phyloP scores from a whole-genome alignment of 164 flowering plant genomes.

The Nymphaea thermarum region DNA sequence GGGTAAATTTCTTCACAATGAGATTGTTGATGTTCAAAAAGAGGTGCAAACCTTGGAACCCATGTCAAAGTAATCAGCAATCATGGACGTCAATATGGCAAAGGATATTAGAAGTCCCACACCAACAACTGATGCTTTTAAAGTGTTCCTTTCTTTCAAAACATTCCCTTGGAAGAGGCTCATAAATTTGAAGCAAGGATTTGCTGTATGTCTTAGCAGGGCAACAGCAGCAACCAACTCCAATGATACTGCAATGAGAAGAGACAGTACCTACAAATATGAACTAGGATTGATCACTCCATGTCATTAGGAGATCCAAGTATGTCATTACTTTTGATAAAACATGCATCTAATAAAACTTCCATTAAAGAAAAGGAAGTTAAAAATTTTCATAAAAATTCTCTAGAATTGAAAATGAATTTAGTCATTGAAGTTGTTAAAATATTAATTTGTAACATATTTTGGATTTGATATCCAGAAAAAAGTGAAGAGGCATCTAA shows the following conservation, averaged over 20 bases:
- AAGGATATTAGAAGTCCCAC: slow-evolving; percentile 36
- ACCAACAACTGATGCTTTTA: slow-evolving; percentile 46
- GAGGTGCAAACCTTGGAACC: slow-evolving; percentile 48
- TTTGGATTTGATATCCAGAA: no score
- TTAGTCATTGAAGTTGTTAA: no score
- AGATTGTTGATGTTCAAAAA: background rate
- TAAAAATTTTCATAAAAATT: no score
- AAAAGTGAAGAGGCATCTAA: no score
- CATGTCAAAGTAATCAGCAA: slow-evolving; percentile 35
- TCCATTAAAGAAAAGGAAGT: no score
- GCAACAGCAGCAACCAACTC: slow-evolving; percentile 44
- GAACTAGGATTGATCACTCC: no score
- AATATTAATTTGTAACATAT: no score
- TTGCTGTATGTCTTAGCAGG: slow-evolving; percentile 33
- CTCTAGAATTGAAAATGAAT: no score
- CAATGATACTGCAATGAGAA: slow-evolving; percentile 34
- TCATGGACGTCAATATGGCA: slow-evolving; percentile 44
- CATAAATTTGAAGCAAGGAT: slow-evolving; percentile 21
- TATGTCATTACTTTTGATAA: no score
- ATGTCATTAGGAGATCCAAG: no score
- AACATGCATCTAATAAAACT: no score
- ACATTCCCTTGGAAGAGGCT: slow-evolving; percentile 18
- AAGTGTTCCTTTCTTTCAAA: slow-evolving; percentile 44
- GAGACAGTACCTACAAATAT: slow-evolving; percentile 42
- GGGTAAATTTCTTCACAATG: background rate